phyloP scores from a whole-genome alignment of 345 rosid genomes.

The Xanthoceras sorbifolium region DNA sequence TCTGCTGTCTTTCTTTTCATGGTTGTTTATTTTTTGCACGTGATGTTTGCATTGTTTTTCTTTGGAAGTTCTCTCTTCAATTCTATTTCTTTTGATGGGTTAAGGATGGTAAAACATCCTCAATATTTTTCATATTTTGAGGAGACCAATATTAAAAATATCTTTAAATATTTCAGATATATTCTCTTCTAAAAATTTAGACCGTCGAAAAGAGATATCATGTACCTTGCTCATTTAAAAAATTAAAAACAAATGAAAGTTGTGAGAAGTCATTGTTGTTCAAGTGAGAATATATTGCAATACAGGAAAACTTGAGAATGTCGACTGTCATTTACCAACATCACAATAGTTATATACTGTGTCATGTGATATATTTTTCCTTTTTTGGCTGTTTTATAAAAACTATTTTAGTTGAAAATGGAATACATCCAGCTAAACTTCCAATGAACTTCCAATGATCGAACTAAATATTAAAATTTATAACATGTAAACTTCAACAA shows the following conservation, averaged over 20 bases:
- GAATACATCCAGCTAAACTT: neutral
- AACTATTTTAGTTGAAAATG: neutral
- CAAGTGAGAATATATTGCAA: neutral
- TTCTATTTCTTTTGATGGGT: neutral
- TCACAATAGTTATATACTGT: neutral
- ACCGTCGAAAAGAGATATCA: no score
- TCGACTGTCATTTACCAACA: neutral
- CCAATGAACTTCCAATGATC: slow-evolving; percentile 4
- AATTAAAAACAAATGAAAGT: no score
- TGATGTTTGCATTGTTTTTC: neutral
- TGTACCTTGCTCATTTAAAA: no score
- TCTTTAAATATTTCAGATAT: no score
- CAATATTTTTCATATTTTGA: no score
- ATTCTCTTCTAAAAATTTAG: no score
- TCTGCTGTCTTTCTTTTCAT: neutral
- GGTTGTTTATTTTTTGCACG: neutral
- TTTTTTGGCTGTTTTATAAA: neutral
- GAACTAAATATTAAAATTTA: neutral
- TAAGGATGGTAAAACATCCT: no score
- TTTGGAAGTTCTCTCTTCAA: neutral
- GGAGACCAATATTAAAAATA: no score
- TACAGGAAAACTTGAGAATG: no score
- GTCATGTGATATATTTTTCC: neutral
- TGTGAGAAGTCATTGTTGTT: neutral
- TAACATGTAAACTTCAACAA: neutral